Percentiles rank a stretch among this genome's conserved stretches.
Conservation (phyloP, 1,139 yeast species). For the Debaryomyces sp. region DNA sequence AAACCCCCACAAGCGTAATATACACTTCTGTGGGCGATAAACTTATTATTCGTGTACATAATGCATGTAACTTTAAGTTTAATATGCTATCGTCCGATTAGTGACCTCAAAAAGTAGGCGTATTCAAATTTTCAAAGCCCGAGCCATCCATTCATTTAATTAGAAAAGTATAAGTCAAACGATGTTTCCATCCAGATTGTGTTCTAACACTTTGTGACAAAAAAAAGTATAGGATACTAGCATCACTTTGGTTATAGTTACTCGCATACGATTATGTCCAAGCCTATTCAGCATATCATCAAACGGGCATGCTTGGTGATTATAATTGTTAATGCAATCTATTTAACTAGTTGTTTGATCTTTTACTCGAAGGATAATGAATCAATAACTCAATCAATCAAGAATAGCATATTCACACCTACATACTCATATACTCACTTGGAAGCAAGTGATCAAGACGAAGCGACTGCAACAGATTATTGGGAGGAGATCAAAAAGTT, state of each 20-base stretch:
- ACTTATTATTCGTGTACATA: background rate
- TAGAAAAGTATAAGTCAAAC: background rate
- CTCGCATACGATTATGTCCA: background rate
- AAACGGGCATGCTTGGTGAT: conserved; percentile 6
- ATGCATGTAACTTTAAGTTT: background rate
- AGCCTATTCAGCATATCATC: conserved; percentile 1
- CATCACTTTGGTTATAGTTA: background rate
- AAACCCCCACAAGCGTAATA: background rate
- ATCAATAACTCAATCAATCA: conserved; percentile 6
- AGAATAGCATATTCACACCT: background rate
- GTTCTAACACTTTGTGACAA: too few species aligned
- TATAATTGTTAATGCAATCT: conserved; percentile 11
- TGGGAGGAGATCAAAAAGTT: conserved; percentile 16
- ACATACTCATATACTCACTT: conserved; percentile 1
- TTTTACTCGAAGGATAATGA: conserved; percentile 10
- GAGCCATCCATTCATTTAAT: background rate
- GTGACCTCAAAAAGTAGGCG: background rate
- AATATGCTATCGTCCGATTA: background rate
- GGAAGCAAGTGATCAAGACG: conserved; percentile 4
- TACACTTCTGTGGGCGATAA: background rate
- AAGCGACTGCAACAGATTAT: conserved; percentile 11
- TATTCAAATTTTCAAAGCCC: background rate
- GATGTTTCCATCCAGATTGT: background rate
- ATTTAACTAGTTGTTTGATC: conserved; percentile 13
- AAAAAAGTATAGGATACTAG: background rate